A percentile compares a stretch with the other conserved stretches of the same genome.
Evolutionary conservation across 495 filamentous ascomycete genomes (phyloP).

Genomic region (Penicillium roqueforti): DNA sequence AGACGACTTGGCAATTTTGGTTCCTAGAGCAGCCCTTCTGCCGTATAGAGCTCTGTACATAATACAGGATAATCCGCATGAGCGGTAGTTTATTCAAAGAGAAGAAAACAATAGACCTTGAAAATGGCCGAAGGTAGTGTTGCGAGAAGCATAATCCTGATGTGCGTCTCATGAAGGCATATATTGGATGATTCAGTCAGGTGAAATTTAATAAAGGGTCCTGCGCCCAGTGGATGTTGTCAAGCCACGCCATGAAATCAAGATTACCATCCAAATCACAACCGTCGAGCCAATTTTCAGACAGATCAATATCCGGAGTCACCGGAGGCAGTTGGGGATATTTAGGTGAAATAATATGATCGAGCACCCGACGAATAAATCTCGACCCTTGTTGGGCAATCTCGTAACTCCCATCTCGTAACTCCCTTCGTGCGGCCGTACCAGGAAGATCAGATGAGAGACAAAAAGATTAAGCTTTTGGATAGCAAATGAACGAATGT

Average conservation of each 20-base stretch:
- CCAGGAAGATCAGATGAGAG: background rate
- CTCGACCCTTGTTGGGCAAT: background rate
- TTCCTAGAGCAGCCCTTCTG: too few relatives aligned
- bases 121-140: too few relatives aligned
- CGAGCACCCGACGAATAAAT: background rate
- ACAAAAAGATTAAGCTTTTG: background rate
- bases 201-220: background rate
- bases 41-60: too few relatives aligned
- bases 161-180: background rate
- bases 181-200: background rate
- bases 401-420: background rate
- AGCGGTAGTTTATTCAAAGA: too few relatives aligned
- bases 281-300: background rate
- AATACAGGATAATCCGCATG: too few relatives aligned
- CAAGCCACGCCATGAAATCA: background rate
- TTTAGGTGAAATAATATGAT: background rate
- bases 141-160: too few relatives aligned
- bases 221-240: background rate
- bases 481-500: background rate
- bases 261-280: background rate
- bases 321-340: background rate
- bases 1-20: too few relatives aligned
- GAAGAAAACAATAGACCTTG: too few relatives aligned
- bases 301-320: background rate
- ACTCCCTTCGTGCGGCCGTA: background rate